Percentiles rank a stretch among this genome's conserved stretches.
Evolutionary conservation across 345 rosid species (phyloP).

Genomic region (Nasturtium officinale): DNA sequence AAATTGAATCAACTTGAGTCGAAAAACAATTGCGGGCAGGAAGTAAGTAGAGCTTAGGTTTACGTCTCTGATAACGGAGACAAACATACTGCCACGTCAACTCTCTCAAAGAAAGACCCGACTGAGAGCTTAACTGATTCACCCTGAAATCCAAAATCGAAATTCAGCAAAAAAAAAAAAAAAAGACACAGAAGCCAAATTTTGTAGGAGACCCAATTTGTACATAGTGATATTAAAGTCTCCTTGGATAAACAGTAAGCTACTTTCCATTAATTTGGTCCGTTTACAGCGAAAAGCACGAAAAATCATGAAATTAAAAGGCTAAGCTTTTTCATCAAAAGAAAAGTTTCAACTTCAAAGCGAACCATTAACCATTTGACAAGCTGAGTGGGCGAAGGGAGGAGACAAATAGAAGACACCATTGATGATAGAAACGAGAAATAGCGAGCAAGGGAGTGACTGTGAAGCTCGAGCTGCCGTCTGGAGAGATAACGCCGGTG

Average conservation of each 20-base stretch:
- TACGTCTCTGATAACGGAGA: conserved; percentile 42
- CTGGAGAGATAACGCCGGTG: conserved; percentile 26
- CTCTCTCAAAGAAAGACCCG: conserved; percentile 29
- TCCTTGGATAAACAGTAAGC: not conserved
- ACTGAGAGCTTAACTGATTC: conserved; percentile 29
- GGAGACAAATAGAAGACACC: conserved; percentile 45
- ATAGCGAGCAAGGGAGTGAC: not conserved
- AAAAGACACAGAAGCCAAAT: not conserved
- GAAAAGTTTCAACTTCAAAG: not conserved
- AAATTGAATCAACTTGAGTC: conserved; percentile 37
- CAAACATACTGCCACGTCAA: conserved; percentile 36
- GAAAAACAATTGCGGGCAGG: conserved; percentile 40
- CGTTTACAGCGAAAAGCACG: not conserved
- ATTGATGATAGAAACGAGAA: conserved; percentile 30
- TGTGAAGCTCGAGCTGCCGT: conserved; percentile 32
- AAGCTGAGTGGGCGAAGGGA: conserved; percentile 38
- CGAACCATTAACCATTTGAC: conserved; percentile 41
- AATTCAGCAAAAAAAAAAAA: conserved; percentile 21
- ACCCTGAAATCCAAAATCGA: conserved; percentile 45
- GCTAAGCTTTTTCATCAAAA: not conserved
- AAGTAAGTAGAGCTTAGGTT: conserved; percentile 44
- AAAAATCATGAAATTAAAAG: not conserved
- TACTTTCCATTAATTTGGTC: no score
- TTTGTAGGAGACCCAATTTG: not conserved
- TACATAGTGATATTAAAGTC: not conserved